A percentile compares a stretch with the other conserved stretches of the same genome.
phyloP scores from a whole-genome alignment of 495 filamentous ascomycete species.

The Lophium mytilinum region DNA sequence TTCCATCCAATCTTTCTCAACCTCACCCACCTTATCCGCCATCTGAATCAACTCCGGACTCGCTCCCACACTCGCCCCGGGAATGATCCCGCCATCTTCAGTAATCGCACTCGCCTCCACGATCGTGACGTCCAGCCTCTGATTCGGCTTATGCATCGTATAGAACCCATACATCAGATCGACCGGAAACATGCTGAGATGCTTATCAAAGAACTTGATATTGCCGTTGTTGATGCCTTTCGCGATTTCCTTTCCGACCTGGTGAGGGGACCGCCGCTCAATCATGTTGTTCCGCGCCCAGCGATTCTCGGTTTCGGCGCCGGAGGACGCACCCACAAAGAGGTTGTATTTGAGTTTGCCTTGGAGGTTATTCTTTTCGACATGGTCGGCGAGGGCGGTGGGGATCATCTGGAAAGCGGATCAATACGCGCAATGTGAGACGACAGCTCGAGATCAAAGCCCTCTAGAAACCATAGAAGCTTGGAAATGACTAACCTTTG shows the following conservation, averaged over 20 bases:
- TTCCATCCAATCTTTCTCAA: background rate
- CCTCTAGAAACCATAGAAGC: no score
- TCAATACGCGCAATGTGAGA: background rate
- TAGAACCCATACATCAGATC: slow-evolving; percentile 64
- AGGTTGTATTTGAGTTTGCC: slow-evolving; percentile 77
- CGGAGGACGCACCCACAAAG: slow-evolving; percentile 83
- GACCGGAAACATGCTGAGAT: slow-evolving; percentile 85
- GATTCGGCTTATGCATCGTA: slow-evolving; percentile 49
- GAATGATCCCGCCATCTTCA: slow-evolving; percentile 86
- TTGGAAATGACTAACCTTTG: slow-evolving; percentile 43
- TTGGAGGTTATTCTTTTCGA: slow-evolving; percentile 80
- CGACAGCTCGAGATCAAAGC: background rate
- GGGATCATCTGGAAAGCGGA: slow-evolving; percentile 57
- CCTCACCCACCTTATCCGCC: slow-evolving; percentile 59
- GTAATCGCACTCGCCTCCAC: slow-evolving; percentile 86
- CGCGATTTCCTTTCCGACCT: slow-evolving; percentile 84
- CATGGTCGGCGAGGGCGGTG: slow-evolving; percentile 76
- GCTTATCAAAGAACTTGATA: slow-evolving; percentile 91
- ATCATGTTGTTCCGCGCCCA: slow-evolving; percentile 88
- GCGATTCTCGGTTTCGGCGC: slow-evolving; percentile 84
- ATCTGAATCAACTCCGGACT: slow-evolving; percentile 81
- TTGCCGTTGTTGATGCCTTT: slow-evolving; percentile 85
- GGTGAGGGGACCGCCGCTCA: slow-evolving; percentile 73
- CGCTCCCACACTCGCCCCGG: slow-evolving; percentile 79
- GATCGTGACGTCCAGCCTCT: slow-evolving; percentile 73